phyloP scores from a whole-genome alignment of 768 basidiomycete species.

The Tylopilus intermedius region DNA sequence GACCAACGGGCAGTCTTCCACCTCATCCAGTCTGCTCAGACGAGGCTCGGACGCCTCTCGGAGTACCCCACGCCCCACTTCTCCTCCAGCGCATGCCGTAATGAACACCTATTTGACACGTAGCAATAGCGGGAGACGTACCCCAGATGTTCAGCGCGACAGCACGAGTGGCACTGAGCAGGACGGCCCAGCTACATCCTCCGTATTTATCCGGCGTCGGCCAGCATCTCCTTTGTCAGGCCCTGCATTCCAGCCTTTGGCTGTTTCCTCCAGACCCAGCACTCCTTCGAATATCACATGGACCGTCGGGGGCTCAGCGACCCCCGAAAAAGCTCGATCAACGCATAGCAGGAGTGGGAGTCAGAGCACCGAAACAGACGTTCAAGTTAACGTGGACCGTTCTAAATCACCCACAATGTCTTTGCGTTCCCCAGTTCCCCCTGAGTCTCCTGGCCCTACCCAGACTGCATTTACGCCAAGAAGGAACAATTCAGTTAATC shows the following conservation, averaged over 20 bases:
- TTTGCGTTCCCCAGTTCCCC: conserved; percentile 50
- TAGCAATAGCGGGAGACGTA: conserved; percentile 59
- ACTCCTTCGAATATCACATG: conserved; percentile 80
- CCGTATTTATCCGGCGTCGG: conserved; percentile 52
- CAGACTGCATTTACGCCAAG: conserved; percentile 19
- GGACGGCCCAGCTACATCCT: conserved; percentile 47
- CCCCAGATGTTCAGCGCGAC: conserved; percentile 50
- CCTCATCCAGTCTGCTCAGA: conserved; percentile 39
- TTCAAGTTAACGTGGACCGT: conserved; percentile 27
- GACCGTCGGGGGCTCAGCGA: conserved; percentile 39
- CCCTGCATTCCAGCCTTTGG: conserved; percentile 55
- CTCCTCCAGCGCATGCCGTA: conserved; percentile 40
- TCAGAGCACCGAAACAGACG: conserved; percentile 39
- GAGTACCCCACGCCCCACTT: conserved; percentile 44
- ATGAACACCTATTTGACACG: conserved; percentile 48
- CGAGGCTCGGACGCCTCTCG: conserved; percentile 56
- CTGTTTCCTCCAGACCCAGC: conserved; percentile 44
- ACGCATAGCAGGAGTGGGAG: conserved; percentile 56
- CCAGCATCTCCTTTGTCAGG: conserved; percentile 71
- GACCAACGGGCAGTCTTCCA: conserved; percentile 29
- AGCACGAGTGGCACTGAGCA: conserved; percentile 32
- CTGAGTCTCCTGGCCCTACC: conserved; percentile 55
- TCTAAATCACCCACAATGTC: conserved; percentile 45
- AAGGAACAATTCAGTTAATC: conserved; percentile 29
- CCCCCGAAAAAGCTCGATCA: conserved; percentile 29